Evolutionary conservation across 768 basidiomycete genomes (phyloP), one percentile per base, ranked within the genome.

Genomic region (Tephrocybe sp.): DNA sequence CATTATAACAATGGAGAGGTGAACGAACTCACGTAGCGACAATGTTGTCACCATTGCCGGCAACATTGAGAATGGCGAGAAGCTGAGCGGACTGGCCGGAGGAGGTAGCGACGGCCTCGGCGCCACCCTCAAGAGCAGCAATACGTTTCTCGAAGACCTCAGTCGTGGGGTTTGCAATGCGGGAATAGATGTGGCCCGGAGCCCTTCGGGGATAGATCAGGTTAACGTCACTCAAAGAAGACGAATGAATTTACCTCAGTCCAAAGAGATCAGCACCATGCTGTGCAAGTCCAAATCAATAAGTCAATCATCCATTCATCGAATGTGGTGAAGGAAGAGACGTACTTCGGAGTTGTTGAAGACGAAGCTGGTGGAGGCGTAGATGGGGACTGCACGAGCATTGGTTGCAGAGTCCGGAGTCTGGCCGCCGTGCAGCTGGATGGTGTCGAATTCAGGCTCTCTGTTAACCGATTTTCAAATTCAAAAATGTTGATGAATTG

Each of bases 81-180:
- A 90, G 86, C 59, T 91, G 87, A 0, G 89, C 90, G 4, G 86
- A 74, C 61, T 89, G 88, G 0, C 90, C 90, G 40, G 85, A 87
- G 4, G 87, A 69, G 0, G 83, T 75, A 3, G 88, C 89, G 3
- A 92, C 76, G 6, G 89, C 89, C 1, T 86, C 87, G 1, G 71
- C 73, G 19, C 90, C 91, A n/a, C 87, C 86, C 62, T 92, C 90
- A 15, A 92, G 73, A 0, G 86, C 85, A 1, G 87, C 84, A 21
- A 92, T 83, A 15, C 90, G 82, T 47, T 85, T 77, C 65, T 92
- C 90, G 55, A 92, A 90, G 1, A 91, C 84, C 45, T 82, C 83
- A 24, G 80, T 75, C 0, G 84, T 85, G 22, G 85, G 84, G 60
- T 87, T 88, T 13, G 78, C 78, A 47, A 88, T 84, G 5, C 87